phyloP scores from a whole-genome alignment of 306 rosid species.

The Vigna unguiculata region DNA sequence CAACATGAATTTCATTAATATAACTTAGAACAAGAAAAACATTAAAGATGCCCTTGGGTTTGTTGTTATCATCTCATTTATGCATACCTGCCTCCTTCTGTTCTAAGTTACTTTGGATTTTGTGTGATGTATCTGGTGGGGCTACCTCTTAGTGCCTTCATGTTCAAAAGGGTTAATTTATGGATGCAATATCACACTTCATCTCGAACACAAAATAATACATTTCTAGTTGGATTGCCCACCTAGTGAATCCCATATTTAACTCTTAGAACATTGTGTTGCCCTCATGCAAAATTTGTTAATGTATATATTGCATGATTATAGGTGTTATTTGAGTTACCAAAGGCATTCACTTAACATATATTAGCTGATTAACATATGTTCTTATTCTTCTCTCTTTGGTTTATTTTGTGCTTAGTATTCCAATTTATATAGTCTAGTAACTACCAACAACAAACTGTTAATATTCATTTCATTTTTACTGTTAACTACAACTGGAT shows the following conservation, averaged over 20 bases:
- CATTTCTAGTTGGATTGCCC: slow-evolving; percentile 21
- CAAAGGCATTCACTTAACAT: not conserved
- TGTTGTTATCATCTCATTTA: slow-evolving; percentile 35
- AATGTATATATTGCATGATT: slow-evolving; percentile 22
- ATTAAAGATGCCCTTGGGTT: slow-evolving; percentile 9
- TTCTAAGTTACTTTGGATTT: slow-evolving; percentile 36
- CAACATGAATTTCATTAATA: slow-evolving; percentile 20
- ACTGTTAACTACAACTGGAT: slow-evolving; percentile 14
- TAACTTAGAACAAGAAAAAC: slow-evolving; percentile 19
- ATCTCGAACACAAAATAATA: not conserved
- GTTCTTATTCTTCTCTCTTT: slow-evolving; percentile 21
- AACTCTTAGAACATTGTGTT: not conserved
- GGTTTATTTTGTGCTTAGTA: slow-evolving; percentile 8
- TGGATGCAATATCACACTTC: slow-evolving; percentile 15
- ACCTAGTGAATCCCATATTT: not conserved
- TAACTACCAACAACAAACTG: slow-evolving; percentile 11
- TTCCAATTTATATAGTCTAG: slow-evolving; percentile 26
- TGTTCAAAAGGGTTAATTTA: slow-evolving; percentile 22
- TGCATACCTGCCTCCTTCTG: slow-evolving; percentile 10
- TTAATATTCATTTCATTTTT: slow-evolving; percentile 6
- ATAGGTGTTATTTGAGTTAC: not conserved
- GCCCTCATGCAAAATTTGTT: slow-evolving; percentile 13
- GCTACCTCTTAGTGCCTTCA: slow-evolving; percentile 11
- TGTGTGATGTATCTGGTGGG: slow-evolving; percentile 10
- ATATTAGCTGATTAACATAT: slow-evolving; percentile 18